These are phyloP conservation scores for Kwoniella dejecticola DNA, from an alignment of 768 basidiomycete species.

Conservation along the genomic window DNA sequence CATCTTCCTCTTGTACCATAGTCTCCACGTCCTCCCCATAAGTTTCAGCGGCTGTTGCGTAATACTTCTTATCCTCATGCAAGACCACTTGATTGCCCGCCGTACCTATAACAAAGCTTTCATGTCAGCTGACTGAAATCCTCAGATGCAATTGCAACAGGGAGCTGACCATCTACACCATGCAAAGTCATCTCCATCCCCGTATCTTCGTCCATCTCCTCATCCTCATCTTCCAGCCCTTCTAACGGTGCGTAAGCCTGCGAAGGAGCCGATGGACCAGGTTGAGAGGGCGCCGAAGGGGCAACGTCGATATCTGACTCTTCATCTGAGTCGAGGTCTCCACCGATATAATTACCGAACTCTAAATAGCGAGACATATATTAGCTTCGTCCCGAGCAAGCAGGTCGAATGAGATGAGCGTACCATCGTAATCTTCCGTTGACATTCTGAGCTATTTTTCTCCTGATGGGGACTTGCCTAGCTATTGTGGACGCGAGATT, in stretches of 20 bases:
- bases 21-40: constrained; percentile 95
- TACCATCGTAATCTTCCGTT: constrained; percentile 56
- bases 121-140: neutral
- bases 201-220: constrained; percentile 54
- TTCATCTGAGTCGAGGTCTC: constrained; percentile 84
- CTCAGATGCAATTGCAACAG: neutral
- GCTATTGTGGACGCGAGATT: too few relatives aligned
- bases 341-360: constrained; percentile 97
- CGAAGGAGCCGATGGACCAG: constrained; percentile 48
- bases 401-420: constrained; percentile 5
- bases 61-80: constrained; percentile 98
- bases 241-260: constrained; percentile 66
- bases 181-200: constrained; percentile 49
- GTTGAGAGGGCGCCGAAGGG: constrained; percentile 38
- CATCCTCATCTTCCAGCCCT: constrained; percentile 72
- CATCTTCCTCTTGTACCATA: constrained; percentile 96
- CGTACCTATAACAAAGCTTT: constrained; percentile 27
- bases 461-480: too few relatives aligned
- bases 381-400: neutral
- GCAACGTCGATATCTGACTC: constrained; percentile 62
- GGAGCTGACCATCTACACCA: constrained; percentile 48
- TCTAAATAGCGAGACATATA: constrained; percentile 54
- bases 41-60: constrained; percentile 84
- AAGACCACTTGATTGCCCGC: constrained; percentile 61
- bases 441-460: constrained; percentile 47